These are phyloP conservation scores for Xylariaceae sp. DNA, from an alignment of 2,329 filamentous ascomycete genomes.

Conservation along the genomic window DNA sequence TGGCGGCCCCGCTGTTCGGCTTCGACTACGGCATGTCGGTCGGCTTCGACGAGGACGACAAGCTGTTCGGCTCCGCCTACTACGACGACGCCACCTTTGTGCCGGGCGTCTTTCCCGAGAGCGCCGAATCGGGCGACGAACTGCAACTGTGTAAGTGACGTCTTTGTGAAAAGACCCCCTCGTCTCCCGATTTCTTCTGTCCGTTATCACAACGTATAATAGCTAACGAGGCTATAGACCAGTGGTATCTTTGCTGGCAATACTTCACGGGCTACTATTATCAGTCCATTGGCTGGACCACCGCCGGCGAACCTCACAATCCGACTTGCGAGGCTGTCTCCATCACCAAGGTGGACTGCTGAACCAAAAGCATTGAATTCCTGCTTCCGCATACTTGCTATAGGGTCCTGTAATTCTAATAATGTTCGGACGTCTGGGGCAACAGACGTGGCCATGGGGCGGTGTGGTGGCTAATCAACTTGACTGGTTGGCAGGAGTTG, in stretches of 20 bases:
- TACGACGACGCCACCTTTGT: slow-evolving; percentile 22
- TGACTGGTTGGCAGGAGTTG: too few species aligned
- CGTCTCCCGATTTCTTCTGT: too few species aligned
- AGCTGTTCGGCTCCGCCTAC: slow-evolving; percentile 20
- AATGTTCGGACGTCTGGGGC: too few species aligned
- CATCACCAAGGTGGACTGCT: slow-evolving; percentile 18
- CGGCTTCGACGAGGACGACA: slow-evolving; percentile 23
- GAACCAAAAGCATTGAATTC: too few species aligned
- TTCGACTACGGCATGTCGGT: slow-evolving; percentile 9
- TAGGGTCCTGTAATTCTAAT: too few species aligned
- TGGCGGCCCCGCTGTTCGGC: slow-evolving; percentile 24
- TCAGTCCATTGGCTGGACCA: slow-evolving; percentile 25
- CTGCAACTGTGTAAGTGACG: too few species aligned
- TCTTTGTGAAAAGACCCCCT: slow-evolving; percentile 11
- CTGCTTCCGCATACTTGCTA: too few species aligned
- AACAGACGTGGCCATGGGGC: too few species aligned
- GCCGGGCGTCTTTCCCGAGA: slow-evolving; percentile 11
- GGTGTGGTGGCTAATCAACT: too few species aligned
- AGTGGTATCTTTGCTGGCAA: slow-evolving; percentile 29
- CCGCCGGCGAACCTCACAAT: slow-evolving; percentile 22
- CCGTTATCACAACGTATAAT: too few species aligned
- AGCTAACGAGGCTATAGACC: slow-evolving; percentile 11
- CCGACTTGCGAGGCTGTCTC: slow-evolving; percentile 27
- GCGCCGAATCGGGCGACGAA: too few species aligned
- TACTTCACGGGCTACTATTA: slow-evolving; percentile 27